Conservation (phyloP, 495 filamentous ascomycete genomes). For the Aspergillus egyptiacus region DNA sequence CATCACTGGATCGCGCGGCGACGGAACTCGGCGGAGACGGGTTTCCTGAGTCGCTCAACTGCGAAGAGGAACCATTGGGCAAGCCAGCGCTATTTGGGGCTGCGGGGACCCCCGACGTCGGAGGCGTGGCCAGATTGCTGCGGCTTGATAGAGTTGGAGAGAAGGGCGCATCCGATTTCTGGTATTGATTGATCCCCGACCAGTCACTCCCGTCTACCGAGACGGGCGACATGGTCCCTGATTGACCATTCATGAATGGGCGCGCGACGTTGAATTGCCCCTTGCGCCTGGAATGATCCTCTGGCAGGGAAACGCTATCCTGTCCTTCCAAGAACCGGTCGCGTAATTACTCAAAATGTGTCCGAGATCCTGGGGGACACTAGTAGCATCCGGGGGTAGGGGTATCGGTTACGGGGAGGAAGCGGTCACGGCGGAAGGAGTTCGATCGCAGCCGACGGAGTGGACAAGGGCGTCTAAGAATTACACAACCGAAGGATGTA, state of each 20-base stretch:
- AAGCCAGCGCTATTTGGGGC: slow-evolving; percentile 50
- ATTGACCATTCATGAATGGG: slow-evolving; percentile 53
- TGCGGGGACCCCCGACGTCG: slow-evolving; percentile 58
- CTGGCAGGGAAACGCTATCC: not conserved
- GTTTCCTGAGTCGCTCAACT: slow-evolving; percentile 47
- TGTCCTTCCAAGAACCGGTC: slow-evolving; percentile 1
- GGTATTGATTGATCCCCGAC: slow-evolving; percentile 73
- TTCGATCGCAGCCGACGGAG: slow-evolving; percentile 14
- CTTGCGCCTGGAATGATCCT: not conserved
- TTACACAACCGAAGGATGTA: slow-evolving; percentile 3
- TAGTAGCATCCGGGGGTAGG: slow-evolving; percentile 9
- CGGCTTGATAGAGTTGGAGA: slow-evolving; percentile 50
- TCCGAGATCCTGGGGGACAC: slow-evolving; percentile 14
- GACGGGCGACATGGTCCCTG: slow-evolving; percentile 73
- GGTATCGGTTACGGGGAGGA: not conserved
- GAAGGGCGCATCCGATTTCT: slow-evolving; percentile 51
- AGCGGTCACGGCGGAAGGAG: slow-evolving; percentile 6
- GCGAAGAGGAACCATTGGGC: slow-evolving; percentile 27
- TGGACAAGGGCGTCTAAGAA: slow-evolving; percentile 1
- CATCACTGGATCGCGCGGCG: slow-evolving; percentile 66
- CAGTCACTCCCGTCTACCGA: slow-evolving; percentile 82
- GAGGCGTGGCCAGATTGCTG: slow-evolving; percentile 63
- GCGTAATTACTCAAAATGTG: slow-evolving; percentile 13
- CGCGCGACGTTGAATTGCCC: slow-evolving; percentile 5
- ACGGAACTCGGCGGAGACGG: slow-evolving; percentile 85